These are phyloP conservation scores for Hemileia vastatrix DNA, from an alignment of 1,284 basidiomycete species.

Conservation along the genomic window DNA sequence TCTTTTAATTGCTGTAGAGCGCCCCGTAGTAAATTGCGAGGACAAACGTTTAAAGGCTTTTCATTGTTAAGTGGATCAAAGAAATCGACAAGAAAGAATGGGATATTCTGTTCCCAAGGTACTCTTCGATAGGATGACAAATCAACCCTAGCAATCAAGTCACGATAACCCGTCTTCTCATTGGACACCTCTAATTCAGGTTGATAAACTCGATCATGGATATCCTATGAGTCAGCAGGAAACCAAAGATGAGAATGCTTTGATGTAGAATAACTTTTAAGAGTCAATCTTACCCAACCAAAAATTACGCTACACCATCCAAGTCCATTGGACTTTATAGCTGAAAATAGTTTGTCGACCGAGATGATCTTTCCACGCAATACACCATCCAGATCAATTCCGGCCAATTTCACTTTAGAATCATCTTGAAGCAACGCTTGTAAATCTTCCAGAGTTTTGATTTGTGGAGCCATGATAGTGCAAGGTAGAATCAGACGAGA, in stretches of 20 bases:
- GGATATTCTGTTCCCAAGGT: conserved; percentile 82
- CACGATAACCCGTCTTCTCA: conserved; percentile 77
- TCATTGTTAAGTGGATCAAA: conserved; percentile 65
- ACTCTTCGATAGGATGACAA: conserved; percentile 73
- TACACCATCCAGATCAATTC: conserved; percentile 60
- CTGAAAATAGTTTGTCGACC: conserved; percentile 80
- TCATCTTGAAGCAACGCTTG: too few relatives aligned
- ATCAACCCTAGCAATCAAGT: conserved; percentile 74
- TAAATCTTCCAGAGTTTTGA: too few relatives aligned
- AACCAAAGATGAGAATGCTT: background rate
- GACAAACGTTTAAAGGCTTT: conserved; percentile 67
- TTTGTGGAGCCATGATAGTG: too few relatives aligned
- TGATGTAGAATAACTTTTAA: background rate
- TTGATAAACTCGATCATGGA: conserved; percentile 60
- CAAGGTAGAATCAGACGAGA: too few relatives aligned
- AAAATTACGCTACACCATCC: conserved; percentile 33
- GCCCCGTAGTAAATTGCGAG: conserved; percentile 65
- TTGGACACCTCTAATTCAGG: conserved; percentile 79
- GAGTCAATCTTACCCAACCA: conserved; percentile 48
- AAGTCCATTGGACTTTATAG: conserved; percentile 61
- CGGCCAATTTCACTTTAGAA: conserved; percentile 14
- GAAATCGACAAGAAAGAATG: conserved; percentile 88
- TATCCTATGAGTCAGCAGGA: conserved; percentile 54
- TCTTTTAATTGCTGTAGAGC: conserved; percentile 49
- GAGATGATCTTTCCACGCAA: conserved; percentile 69